A percentile compares a stretch with the other conserved stretches of the same genome.
phyloP scores from a whole-genome alignment of 805 yeast species.

The Lipomyces anomalus region DNA sequence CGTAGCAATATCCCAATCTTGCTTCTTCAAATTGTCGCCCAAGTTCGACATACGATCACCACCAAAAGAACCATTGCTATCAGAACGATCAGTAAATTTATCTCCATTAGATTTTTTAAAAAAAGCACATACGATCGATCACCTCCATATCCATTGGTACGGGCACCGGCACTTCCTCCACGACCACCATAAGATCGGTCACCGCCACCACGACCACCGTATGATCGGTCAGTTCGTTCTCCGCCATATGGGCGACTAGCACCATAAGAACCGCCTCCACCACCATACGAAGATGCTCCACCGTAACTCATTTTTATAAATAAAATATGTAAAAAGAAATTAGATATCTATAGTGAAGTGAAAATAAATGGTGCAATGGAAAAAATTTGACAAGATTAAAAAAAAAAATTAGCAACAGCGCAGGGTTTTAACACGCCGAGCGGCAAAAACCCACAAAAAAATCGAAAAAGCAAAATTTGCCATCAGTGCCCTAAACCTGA shows the following conservation, averaged over 20 bases:
- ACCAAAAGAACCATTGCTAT: slow-evolving; percentile 16
- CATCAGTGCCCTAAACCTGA: no score
- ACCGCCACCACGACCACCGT: slow-evolving; percentile 7
- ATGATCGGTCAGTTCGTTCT: no score
- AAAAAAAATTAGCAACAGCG: no score
- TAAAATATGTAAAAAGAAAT: background rate
- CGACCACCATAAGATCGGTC: slow-evolving; percentile 27
- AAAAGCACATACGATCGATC: slow-evolving; percentile 36
- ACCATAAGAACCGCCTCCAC: background rate
- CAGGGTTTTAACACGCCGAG: no score
- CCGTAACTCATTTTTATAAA: background rate
- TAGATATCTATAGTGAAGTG: no score
- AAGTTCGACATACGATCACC: slow-evolving; percentile 43
- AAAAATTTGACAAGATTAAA: no score
- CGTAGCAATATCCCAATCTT: slow-evolving; percentile 71
- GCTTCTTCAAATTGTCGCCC: slow-evolving; percentile 57
- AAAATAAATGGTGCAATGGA: no score
- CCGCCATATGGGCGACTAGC: slow-evolving; percentile 9
- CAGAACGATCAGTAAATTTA: slow-evolving; percentile 17
- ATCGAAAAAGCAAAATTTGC: no score
- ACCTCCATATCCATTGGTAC: slow-evolving; percentile 37
- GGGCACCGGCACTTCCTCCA: slow-evolving; percentile 37
- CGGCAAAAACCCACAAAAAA: no score
- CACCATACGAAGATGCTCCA: slow-evolving; percentile 1
- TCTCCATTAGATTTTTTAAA: slow-evolving; percentile 36